Conservation (phyloP, 306 rosid species). For the Carpinus fangiana region DNA sequence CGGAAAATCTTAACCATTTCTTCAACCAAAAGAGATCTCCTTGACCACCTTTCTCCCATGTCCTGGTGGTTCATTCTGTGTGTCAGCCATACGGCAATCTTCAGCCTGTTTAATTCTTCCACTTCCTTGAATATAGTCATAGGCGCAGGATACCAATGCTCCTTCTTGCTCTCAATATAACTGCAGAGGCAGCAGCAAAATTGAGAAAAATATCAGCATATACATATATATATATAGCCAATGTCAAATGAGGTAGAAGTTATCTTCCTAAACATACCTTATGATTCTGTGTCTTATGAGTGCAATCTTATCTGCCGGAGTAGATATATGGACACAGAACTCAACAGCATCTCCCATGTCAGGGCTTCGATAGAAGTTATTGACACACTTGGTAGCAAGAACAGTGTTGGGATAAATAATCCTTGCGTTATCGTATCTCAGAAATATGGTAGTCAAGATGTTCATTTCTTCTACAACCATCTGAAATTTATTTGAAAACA, state of each 20-base stretch:
- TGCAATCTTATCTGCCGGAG: constrained; percentile 74
- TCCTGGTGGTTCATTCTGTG: constrained; percentile 88
- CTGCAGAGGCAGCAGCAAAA: constrained; percentile 44
- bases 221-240: too few relatives aligned
- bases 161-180: constrained; percentile 76
- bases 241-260: neutral
- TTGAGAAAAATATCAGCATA: neutral
- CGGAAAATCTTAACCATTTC: constrained; percentile 69
- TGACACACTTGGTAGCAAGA: constrained; percentile 68
- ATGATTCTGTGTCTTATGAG: constrained; percentile 60
- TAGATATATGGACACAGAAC: constrained; percentile 65
- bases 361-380: constrained; percentile 90
- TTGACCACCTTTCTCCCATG: constrained; percentile 67
- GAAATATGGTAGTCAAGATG: constrained; percentile 85
- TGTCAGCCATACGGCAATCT: constrained; percentile 62
- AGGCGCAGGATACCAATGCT: constrained; percentile 80
- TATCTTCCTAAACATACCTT: constrained; percentile 39
- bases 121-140: constrained; percentile 59
- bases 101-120: constrained; percentile 52
- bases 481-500: constrained; percentile 42
- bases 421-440: constrained; percentile 71
- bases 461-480: constrained; percentile 99
- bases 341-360: constrained; percentile 83
- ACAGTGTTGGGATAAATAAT: constrained; percentile 60
- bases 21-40: constrained; percentile 71